Evolutionary conservation across 108 stramenopile genomes (phyloP).

Genomic region (Mayamaea pseudoterrestris): DNA sequence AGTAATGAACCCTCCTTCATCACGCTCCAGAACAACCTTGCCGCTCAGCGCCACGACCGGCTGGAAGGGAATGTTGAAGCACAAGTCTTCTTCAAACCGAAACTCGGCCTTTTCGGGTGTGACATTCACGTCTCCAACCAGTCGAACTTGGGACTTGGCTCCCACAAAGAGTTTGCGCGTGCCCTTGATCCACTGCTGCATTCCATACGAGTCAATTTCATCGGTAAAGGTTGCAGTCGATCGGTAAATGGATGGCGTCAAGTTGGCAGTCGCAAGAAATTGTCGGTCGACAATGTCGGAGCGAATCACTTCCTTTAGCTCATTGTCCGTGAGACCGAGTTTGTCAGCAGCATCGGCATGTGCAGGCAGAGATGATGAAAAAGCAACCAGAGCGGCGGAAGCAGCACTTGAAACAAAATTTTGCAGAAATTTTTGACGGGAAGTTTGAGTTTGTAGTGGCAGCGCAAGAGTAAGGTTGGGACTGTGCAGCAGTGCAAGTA

Average conservation of each 20-base stretch:
- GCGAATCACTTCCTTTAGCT: conserved; percentile 40
- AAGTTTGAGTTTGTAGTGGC: no score
- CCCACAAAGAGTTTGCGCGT: conserved; percentile 67
- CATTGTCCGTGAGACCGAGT: conserved; percentile 36
- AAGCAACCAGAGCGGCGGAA: no score
- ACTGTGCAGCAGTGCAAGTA: no score
- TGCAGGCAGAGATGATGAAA: no score
- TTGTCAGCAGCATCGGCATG: no score
- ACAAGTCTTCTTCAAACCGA: conserved; percentile 67
- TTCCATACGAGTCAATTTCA: conserved; percentile 77
- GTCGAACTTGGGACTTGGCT: conserved; percentile 35
- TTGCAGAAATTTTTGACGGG: no score
- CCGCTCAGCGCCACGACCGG: conserved; percentile 61
- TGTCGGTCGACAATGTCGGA: conserved; percentile 52
- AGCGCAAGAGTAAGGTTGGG: no score
- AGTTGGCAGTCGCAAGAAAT: conserved; percentile 59
- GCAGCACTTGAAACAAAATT: no score
- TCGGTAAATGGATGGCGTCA: conserved; percentile 70
- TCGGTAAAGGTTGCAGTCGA: conserved; percentile 73
- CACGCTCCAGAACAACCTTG: conserved; percentile 56
- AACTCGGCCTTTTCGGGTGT: conserved; percentile 31
- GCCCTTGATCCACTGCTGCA: conserved; percentile 77
- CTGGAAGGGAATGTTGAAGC: conserved; percentile 71
- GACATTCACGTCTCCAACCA: conserved; percentile 51
- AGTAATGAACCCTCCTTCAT: conserved; percentile 66